These are phyloP conservation scores for Pseudocercospora cruenta DNA, from an alignment of 2,329 filamentous ascomycete genomes.

Conservation along the genomic window DNA sequence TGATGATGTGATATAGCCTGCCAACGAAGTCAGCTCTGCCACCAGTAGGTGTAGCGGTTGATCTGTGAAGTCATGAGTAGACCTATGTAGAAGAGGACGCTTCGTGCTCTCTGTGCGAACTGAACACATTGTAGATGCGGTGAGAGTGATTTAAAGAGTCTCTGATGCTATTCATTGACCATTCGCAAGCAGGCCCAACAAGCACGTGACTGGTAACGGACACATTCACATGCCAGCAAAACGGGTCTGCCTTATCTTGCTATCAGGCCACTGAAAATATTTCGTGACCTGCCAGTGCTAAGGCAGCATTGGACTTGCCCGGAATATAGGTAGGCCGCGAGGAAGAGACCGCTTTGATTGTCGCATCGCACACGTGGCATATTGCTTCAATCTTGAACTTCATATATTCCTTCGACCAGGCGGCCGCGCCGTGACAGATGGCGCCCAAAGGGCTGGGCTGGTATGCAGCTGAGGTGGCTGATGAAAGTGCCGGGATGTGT, in stretches of 20 bases:
- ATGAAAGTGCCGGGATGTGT: not conserved
- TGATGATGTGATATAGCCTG: no score
- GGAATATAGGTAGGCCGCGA: no score
- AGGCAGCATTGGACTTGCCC: not conserved
- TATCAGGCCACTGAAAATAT: not conserved
- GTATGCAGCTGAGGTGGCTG: constrained; percentile 5
- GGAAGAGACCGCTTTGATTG: not conserved
- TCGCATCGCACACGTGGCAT: not conserved
- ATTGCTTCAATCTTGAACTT: not conserved
- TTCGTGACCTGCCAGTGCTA: not conserved
- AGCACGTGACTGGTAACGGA: not conserved
- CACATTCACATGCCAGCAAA: not conserved
- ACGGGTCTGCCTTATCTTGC: not conserved
- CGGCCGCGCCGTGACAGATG: not conserved
- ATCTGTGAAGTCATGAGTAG: no score
- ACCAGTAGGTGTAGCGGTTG: no score
- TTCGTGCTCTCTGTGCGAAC: no score
- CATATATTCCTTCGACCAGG: not conserved
- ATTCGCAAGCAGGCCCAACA: not conserved
- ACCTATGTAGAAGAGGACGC: no score
- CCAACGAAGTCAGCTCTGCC: no score
- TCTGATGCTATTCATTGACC: no score
- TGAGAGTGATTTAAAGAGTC: no score
- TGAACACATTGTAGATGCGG: no score
- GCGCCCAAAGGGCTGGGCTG: not conserved